Conservation (phyloP, 306 rosid genomes). For the Glycyrrhiza uralensis region DNA sequence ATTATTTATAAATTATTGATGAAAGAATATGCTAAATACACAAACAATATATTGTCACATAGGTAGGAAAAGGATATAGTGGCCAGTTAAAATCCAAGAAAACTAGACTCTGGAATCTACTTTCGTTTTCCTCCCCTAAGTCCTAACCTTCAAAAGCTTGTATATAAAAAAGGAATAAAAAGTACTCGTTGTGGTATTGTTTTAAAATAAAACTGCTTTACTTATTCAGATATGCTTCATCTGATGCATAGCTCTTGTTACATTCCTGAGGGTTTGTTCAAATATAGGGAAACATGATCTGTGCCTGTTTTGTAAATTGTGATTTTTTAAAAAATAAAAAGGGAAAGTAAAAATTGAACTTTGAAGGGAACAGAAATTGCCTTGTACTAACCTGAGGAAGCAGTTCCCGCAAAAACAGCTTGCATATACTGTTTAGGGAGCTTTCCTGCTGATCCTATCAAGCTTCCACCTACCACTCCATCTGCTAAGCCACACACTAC, state of each 20-base stretch:
- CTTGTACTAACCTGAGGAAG: slow-evolving; percentile 73
- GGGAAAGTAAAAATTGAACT: slow-evolving; percentile 23
- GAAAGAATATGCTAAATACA: slow-evolving; percentile 26
- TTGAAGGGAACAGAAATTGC: background rate
- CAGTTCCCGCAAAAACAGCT: slow-evolving; percentile 94
- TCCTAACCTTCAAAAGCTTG: slow-evolving; percentile 25
- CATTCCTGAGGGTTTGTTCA: background rate
- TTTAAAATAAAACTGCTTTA: slow-evolving; percentile 17
- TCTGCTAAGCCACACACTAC: slow-evolving; percentile 56
- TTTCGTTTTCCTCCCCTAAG: background rate
- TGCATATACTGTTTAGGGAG: slow-evolving; percentile 92
- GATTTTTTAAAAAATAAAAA: no score
- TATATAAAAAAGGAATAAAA: slow-evolving; percentile 15
- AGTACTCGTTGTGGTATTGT: slow-evolving; percentile 1
- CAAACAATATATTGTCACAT: background rate
- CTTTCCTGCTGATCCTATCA: slow-evolving; percentile 92
- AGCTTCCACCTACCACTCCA: slow-evolving; percentile 79
- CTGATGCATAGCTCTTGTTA: background rate
- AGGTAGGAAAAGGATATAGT: background rate
- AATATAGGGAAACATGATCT: slow-evolving; percentile 10
- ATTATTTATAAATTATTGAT: background rate
- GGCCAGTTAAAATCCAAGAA: background rate
- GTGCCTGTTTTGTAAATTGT: background rate
- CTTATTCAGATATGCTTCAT: background rate
- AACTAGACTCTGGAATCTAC: slow-evolving; percentile 23